phyloP scores from a whole-genome alignment of 371 early-diverging fungal genomes.

The Apophysomyces elegans region DNA sequence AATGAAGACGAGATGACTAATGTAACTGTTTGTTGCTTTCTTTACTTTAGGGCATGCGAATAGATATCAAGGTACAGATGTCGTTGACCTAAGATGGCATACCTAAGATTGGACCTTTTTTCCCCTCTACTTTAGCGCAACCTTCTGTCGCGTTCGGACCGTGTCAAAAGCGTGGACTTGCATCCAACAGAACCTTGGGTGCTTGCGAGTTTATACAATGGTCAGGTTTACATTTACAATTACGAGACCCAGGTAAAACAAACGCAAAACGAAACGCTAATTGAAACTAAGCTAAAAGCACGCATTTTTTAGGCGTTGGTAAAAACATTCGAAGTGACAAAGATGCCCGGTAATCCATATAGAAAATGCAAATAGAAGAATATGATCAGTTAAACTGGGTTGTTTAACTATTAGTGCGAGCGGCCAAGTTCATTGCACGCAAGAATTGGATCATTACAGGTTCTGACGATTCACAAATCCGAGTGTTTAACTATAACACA shows the following conservation, averaged over 20 bases:
- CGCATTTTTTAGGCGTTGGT: slow-evolving; percentile 71
- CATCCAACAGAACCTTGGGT: slow-evolving; percentile 99
- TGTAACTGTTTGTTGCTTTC: neutral
- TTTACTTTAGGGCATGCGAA: slow-evolving; percentile 60
- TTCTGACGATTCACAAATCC: slow-evolving; percentile 96
- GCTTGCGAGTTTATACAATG: slow-evolving; percentile 96
- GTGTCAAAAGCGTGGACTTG: slow-evolving; percentile 98
- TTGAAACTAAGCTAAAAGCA: neutral
- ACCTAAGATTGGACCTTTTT: slow-evolving; percentile 5
- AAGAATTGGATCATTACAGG: slow-evolving; percentile 98
- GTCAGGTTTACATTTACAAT: slow-evolving; percentile 98
- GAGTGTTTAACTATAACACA: slow-evolving; percentile 99
- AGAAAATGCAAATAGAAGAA: neutral
- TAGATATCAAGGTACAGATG: slow-evolving; percentile 65
- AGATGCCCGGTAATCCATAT: slow-evolving; percentile 72
- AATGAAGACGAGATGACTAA: slow-evolving; percentile 1
- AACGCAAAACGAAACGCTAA: no score
- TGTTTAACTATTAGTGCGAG: slow-evolving; percentile 67
- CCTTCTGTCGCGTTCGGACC: slow-evolving; percentile 87
- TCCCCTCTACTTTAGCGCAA: slow-evolving; percentile 59
- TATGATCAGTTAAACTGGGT: neutral
- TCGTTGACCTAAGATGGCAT: neutral
- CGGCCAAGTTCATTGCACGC: slow-evolving; percentile 94
- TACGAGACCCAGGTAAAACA: slow-evolving; percentile 91
- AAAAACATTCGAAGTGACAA: slow-evolving; percentile 96